Evolutionary conservation across 2,329 filamentous ascomycete species (phyloP).

Genomic region (Aspergillus transmontanensis): DNA sequence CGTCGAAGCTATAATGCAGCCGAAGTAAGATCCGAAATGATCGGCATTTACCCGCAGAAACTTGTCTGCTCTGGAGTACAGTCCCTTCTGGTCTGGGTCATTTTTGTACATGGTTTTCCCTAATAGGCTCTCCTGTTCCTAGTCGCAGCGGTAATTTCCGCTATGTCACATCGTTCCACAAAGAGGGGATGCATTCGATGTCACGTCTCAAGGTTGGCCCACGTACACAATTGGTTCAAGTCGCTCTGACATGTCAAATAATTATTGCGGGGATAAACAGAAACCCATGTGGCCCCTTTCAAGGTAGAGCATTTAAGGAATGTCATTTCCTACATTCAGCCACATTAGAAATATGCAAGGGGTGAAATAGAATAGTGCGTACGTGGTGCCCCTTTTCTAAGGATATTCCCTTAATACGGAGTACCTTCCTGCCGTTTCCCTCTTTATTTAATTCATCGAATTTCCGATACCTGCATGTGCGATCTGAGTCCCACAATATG

Average conservation of each 20-base stretch:
- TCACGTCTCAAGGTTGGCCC: neutral
- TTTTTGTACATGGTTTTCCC: neutral
- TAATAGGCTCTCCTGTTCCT: neutral
- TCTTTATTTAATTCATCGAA: no score
- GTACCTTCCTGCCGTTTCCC: neutral
- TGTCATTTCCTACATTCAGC: neutral
- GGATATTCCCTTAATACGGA: neutral
- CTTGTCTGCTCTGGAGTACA: neutral
- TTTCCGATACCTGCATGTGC: neutral
- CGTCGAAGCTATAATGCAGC: neutral
- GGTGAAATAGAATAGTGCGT: neutral
- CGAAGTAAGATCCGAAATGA: neutral
- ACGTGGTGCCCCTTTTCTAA: neutral
- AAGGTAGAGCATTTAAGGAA: neutral
- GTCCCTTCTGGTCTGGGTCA: neutral
- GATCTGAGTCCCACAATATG: neutral
- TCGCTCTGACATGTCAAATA: neutral
- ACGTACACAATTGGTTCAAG: neutral
- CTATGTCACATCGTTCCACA: neutral
- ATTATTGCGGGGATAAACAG: neutral
- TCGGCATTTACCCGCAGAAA: neutral
- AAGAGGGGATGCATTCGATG: neutral
- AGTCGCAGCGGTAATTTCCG: neutral
- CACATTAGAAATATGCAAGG: neutral
- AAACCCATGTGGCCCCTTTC: neutral